phyloP scores from a whole-genome alignment of 2,329 filamentous ascomycete species.

The Dendryphion nanum region DNA sequence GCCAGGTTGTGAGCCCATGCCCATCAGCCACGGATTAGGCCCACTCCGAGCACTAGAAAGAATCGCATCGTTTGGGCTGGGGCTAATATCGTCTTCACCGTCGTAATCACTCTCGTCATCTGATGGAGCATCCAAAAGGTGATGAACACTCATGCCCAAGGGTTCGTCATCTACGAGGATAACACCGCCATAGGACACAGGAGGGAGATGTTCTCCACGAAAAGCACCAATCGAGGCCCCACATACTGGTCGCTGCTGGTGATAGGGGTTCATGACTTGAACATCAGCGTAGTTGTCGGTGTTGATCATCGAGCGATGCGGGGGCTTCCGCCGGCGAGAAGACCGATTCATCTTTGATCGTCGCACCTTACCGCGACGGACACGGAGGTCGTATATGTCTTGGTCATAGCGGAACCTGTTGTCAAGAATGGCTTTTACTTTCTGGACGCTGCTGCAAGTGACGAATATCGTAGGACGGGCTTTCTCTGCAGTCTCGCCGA shows the following conservation, averaged over 20 bases:
- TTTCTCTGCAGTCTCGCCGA: constrained; percentile 66
- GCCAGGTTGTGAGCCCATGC: constrained; percentile 36
- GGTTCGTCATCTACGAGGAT: constrained; percentile 80
- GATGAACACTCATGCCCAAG: constrained; percentile 94
- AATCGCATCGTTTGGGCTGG: constrained; percentile 23
- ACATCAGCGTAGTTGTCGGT: constrained; percentile 37
- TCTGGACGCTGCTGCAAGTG: constrained; percentile 71
- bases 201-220: constrained; percentile 80
- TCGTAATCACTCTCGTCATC: constrained; percentile 48
- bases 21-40: constrained; percentile 35
- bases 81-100: constrained; percentile 23
- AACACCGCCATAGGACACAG: constrained; percentile 86
- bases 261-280: constrained; percentile 65
- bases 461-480: constrained; percentile 73
- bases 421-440: constrained; percentile 69
- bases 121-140: constrained; percentile 76
- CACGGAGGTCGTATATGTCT: constrained; percentile 64
- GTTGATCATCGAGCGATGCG: constrained; percentile 43
- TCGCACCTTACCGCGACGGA: constrained; percentile 67
- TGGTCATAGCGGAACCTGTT: constrained; percentile 69
- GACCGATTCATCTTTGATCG: constrained; percentile 55
- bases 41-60: constrained; percentile 45
- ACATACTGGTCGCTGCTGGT: constrained; percentile 75
- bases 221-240: constrained; percentile 93
- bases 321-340: constrained; percentile 26